These are phyloP conservation scores for Anthostomella pinea DNA, from an alignment of 2,329 filamentous ascomycete genomes.

Conservation along the genomic window DNA sequence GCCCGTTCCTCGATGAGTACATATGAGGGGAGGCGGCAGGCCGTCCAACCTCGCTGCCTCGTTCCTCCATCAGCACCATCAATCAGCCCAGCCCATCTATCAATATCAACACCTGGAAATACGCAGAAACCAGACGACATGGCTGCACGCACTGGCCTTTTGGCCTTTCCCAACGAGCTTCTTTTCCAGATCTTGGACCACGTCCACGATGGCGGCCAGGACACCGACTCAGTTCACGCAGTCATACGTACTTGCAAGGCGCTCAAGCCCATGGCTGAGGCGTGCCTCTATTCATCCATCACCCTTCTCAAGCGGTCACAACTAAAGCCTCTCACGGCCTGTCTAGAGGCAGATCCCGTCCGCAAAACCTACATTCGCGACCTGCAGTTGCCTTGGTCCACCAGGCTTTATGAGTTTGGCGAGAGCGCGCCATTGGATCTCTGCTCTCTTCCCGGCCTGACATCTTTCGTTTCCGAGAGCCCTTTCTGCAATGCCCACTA, in stretches of 20 bases:
- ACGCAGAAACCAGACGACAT: no score
- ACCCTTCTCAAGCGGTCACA: background rate
- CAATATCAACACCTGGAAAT: no score
- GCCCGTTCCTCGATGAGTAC: no score
- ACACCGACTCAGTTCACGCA: background rate
- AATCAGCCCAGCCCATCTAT: no score
- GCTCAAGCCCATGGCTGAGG: background rate
- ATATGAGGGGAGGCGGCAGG: no score
- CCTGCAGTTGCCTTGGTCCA: background rate
- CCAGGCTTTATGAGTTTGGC: background rate
- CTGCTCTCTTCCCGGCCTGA: background rate
- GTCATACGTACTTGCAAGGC: background rate
- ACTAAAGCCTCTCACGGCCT: background rate
- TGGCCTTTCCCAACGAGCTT: background rate
- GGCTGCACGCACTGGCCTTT: no score
- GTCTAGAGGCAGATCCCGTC: background rate
- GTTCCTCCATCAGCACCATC: no score
- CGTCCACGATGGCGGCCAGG: background rate
- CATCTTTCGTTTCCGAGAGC: background rate
- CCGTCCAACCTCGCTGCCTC: no score
- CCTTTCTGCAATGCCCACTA: background rate
- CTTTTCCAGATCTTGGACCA: background rate
- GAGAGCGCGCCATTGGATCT: background rate
- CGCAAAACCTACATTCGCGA: background rate
- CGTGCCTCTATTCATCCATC: background rate